phyloP scores from a whole-genome alignment of 148 eudicot species.

The Rhododendron griersonianum region DNA sequence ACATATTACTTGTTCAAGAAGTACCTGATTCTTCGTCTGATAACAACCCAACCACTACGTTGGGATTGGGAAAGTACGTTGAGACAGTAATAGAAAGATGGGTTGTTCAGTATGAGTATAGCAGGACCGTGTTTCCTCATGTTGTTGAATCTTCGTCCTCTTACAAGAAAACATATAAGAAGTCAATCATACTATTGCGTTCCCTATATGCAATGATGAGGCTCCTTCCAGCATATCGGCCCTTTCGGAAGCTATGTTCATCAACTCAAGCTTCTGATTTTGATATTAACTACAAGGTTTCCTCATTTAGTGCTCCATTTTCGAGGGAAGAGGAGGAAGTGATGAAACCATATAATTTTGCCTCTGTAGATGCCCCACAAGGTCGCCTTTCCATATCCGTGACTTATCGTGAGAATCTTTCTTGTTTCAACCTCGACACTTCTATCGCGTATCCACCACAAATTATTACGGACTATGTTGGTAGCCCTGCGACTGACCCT shows the following conservation, averaged over 20 bases:
- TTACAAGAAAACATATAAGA: conserved; percentile 84
- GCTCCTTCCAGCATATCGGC: conserved; percentile 77
- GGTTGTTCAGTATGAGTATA: conserved; percentile 75
- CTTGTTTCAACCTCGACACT: conserved; percentile 61
- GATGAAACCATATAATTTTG: conserved; percentile 72
- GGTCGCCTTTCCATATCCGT: conserved; percentile 74
- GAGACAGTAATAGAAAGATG: conserved; percentile 95
- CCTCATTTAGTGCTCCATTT: conserved; percentile 71
- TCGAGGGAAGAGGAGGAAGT: conserved; percentile 64
- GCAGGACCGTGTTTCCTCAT: conserved; percentile 37
- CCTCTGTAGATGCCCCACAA: conserved; percentile 72
- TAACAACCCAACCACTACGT: conserved; percentile 17
- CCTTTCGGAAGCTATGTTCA: conserved; percentile 55
- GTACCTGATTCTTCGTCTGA: conserved; percentile 21
- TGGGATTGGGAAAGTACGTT: conserved; percentile 28
- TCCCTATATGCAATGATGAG: conserved; percentile 79
- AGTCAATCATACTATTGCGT: conserved; percentile 78
- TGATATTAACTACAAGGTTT: conserved; percentile 73
- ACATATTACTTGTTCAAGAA: conserved; percentile 66
- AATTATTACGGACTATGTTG: conserved; percentile 89
- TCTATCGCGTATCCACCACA: conserved; percentile 68
- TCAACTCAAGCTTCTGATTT: conserved; percentile 52
- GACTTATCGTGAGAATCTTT: conserved; percentile 58
- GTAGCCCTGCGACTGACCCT: conserved; percentile 89
- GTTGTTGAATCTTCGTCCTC: conserved; percentile 47